Conservation (phyloP, 495 filamentous ascomycete genomes). For the Cercophora scortea region DNA sequence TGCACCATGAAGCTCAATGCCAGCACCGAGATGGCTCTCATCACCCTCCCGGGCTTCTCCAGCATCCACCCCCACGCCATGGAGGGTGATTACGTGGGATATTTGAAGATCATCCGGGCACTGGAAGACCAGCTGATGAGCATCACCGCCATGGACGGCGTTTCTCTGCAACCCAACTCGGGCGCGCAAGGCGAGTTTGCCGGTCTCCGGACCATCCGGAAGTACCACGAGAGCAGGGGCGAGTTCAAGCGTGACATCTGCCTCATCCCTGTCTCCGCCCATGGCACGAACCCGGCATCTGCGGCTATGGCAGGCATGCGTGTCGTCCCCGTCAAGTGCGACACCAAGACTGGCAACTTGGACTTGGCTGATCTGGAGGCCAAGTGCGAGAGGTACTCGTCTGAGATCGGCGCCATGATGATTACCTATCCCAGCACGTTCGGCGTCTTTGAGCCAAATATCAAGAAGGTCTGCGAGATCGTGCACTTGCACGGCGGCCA, state of each 20-base stretch:
- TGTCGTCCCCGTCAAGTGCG: slow-evolving; percentile 89
- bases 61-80: slow-evolving; percentile 81
- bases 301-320: slow-evolving; percentile 98
- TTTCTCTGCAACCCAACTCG: slow-evolving; percentile 93
- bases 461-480: slow-evolving; percentile 78
- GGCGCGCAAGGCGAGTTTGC: slow-evolving; percentile 96
- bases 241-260: slow-evolving; percentile 78
- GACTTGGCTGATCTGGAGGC: slow-evolving; percentile 78
- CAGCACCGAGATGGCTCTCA: slow-evolving; percentile 78
- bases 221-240: slow-evolving; percentile 63
- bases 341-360: slow-evolving; percentile 79
- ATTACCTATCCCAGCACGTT: slow-evolving; percentile 97
- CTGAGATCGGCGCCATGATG: slow-evolving; percentile 91
- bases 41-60: slow-evolving; percentile 80
- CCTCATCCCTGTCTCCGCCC: slow-evolving; percentile 92
- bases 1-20: slow-evolving; percentile 99
- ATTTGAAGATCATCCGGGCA: slow-evolving; percentile 59
- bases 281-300: slow-evolving; percentile 95
- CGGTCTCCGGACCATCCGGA: slow-evolving; percentile 85
- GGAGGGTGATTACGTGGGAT: slow-evolving; percentile 50
- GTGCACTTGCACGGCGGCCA: slow-evolving; percentile 88
- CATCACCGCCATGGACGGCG: slow-evolving; percentile 86
- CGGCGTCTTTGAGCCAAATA: slow-evolving; percentile 87
- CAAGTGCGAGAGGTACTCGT: slow-evolving; percentile 82
- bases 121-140: slow-evolving; percentile 69